Conservation (phyloP, 2,329 filamentous ascomycete genomes). For the Penicillium sp. region DNA sequence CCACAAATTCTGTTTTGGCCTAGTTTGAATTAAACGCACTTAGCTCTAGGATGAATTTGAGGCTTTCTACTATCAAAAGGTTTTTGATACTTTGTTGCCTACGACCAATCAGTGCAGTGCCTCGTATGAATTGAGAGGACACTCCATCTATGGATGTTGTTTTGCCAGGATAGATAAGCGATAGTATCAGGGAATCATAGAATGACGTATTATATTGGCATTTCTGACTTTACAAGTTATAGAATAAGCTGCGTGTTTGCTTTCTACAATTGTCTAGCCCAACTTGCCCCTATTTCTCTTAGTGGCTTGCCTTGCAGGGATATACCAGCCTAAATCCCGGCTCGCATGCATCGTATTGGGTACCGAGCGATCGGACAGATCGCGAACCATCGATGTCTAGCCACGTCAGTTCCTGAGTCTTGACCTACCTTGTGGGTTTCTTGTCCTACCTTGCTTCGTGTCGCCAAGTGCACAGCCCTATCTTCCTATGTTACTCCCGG, state of each 20-base stretch:
- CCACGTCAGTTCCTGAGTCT: constrained; percentile 2
- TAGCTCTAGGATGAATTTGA: neutral
- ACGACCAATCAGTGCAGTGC: neutral
- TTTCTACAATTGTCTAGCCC: neutral
- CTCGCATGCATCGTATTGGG: constrained; percentile 2
- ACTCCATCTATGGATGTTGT: neutral
- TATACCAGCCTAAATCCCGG: constrained; percentile 3
- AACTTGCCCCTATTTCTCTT: too few species aligned
- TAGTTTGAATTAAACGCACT: neutral
- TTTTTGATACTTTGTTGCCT: too few species aligned
- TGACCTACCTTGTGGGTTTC: neutral
- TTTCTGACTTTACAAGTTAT: too few species aligned
- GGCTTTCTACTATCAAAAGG: too few species aligned
- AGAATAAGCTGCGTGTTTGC: neutral
- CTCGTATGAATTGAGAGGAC: neutral
- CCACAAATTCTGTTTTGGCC: constrained; percentile 13
- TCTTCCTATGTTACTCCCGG: neutral
- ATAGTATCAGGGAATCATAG: too few species aligned
- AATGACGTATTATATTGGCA: too few species aligned
- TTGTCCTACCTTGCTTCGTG: neutral
- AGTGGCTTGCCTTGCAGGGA: neutral
- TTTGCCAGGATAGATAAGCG: neutral
- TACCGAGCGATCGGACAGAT: constrained; percentile 8
- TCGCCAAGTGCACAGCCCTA: neutral
- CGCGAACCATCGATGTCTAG: constrained; percentile 5